These are phyloP conservation scores for Ceratobasidium sp. DNA, from an alignment of 1,284 basidiomycete genomes.

Conservation along the genomic window DNA sequence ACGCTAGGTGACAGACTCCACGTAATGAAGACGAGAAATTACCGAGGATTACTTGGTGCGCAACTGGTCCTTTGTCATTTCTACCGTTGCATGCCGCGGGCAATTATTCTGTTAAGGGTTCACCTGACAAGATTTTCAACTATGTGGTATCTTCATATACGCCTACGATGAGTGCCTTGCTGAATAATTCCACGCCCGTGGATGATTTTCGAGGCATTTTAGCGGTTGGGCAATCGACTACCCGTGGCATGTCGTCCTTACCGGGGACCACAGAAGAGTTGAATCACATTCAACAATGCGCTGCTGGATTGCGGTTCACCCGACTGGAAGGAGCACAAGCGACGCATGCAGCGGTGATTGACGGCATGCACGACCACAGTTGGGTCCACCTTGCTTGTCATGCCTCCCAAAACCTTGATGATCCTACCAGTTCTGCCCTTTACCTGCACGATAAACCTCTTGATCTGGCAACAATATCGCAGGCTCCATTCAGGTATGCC, in stretches of 20 bases:
- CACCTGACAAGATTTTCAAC: neutral
- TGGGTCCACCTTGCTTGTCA: conserved; percentile 38
- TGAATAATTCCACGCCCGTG: neutral
- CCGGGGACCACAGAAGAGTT: conserved; percentile 6
- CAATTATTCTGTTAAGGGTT: neutral
- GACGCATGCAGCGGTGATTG: neutral
- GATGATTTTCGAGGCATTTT: conserved; percentile 4
- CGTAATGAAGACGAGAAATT: neutral
- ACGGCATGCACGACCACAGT: conserved; percentile 3
- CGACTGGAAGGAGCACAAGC: neutral
- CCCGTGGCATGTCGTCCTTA: neutral
- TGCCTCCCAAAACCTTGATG: conserved; percentile 4
- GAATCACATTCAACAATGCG: neutral
- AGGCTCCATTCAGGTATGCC: neutral
- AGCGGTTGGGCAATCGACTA: neutral
- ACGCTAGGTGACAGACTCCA: neutral
- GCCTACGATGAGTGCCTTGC: neutral
- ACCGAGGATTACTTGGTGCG: conserved; percentile 17
- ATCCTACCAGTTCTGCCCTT: neutral
- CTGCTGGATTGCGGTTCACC: neutral
- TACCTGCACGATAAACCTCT: conserved; percentile 15
- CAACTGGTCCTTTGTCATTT: conserved; percentile 2
- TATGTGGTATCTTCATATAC: conserved; percentile 11
- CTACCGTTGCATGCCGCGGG: conserved; percentile 18
- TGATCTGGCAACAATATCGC: neutral